A percentile compares a stretch with the other conserved stretches of the same genome.
phyloP scores from a whole-genome alignment of 768 basidiomycete genomes.

The Daedaleopsis sinensis region DNA sequence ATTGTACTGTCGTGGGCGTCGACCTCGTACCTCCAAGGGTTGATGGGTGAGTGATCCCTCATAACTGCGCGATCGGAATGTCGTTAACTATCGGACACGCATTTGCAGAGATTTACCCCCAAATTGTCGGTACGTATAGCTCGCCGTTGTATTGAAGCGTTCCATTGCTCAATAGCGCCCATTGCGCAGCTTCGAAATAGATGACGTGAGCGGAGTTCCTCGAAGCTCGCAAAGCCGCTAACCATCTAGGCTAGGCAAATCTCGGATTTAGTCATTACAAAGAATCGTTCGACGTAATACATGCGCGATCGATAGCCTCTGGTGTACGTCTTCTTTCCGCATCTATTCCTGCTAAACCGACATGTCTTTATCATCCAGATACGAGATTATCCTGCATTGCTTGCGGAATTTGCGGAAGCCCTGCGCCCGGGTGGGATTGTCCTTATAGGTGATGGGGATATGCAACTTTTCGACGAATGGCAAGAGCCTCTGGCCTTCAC shows the following conservation, averaged over 20 bases:
- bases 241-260: conserved; percentile 28
- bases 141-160: background rate
- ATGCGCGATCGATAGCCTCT: conserved; percentile 32
- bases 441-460: conserved; percentile 35
- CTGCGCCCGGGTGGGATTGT: conserved; percentile 36
- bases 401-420: conserved; percentile 30
- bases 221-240: conserved; percentile 1
- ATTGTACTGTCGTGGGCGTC: conserved; percentile 38
- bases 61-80: background rate
- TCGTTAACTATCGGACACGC: background rate
- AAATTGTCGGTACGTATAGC: conserved; percentile 34
- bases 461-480: conserved; percentile 36
- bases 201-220: conserved; percentile 32
- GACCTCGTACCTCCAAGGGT: conserved; percentile 36
- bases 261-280: conserved; percentile 38
- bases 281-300: conserved; percentile 35
- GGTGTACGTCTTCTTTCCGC: conserved; percentile 27
- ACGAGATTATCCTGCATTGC: conserved; percentile 31
- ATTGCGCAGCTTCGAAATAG: conserved; percentile 35
- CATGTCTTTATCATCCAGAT: conserved; percentile 25
- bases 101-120: conserved; percentile 26
- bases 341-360: background rate
- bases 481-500: conserved; percentile 27
- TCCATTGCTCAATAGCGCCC: background rate
- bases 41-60: conserved; percentile 23